Evolutionary conservation across 2,329 filamentous ascomycete genomes (phyloP).

Genomic region (Colletotrichum truncatum): DNA sequence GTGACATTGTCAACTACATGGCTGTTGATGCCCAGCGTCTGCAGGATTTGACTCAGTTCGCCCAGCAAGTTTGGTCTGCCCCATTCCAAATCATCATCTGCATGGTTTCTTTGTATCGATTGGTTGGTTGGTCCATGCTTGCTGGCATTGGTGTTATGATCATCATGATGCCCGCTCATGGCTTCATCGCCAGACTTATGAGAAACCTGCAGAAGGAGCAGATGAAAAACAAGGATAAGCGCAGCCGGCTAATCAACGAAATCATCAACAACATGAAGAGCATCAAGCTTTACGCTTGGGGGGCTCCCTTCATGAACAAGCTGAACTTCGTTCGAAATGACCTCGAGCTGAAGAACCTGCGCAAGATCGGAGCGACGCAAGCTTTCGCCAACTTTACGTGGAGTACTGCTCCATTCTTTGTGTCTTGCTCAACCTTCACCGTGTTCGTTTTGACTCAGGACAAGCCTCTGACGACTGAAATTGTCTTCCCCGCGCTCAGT

Average conservation of each 20-base stretch:
- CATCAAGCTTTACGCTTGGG: conserved; percentile 99
- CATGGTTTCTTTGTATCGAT: conserved; percentile 93
- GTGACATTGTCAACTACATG: conserved; percentile 99
- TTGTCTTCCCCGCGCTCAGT: conserved; percentile 88
- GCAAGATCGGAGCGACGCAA: conserved; percentile 94
- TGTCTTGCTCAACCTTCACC: conserved; percentile 95
- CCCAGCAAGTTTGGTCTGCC: conserved; percentile 94
- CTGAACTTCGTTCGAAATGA: conserved; percentile 97
- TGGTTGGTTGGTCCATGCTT: conserved; percentile 96
- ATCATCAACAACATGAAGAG: conserved; percentile 99
- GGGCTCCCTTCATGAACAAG: conserved; percentile 96
- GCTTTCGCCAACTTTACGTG: conserved; percentile 97
- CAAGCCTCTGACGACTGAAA: conserved; percentile 86
- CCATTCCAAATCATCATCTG: conserved; percentile 96
- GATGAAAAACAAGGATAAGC: conserved; percentile 98
- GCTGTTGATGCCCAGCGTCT: conserved; percentile 96
- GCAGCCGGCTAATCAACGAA: conserved; percentile 93
- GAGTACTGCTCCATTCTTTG: conserved; percentile 96
- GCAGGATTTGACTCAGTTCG: conserved; percentile 94
- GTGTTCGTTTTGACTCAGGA: conserved; percentile 90
- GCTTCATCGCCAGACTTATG: conserved; percentile 90
- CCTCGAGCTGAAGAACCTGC: conserved; percentile 90
- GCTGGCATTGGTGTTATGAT: conserved; percentile 96
- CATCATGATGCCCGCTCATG: conserved; percentile 96
- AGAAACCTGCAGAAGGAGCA: conserved; percentile 94